Evolutionary conservation across 2,329 filamentous ascomycete genomes (phyloP), one percentile per base, ranked within the genome.

Genomic region (Ilyonectria destructans): DNA sequence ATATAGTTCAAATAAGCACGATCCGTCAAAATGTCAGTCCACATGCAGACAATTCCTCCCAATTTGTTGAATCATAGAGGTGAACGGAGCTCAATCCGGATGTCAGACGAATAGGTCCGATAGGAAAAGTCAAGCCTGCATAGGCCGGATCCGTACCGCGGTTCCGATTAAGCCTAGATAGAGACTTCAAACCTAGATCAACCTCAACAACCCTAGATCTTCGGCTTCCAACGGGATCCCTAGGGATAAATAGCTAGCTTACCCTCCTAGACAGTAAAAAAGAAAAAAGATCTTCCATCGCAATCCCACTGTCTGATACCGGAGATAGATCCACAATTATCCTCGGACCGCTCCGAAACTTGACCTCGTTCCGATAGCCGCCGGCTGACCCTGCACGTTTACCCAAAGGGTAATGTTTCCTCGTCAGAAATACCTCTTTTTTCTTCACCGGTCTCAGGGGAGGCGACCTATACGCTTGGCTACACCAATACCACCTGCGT

Each of bases 241-340:
- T 23, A 23, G 2, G 23, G 23, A 23, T 23, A 23, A 23, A 23
- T 4, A 23, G 3, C 23, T 23, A 4, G 23, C 23, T 23, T 23
- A 3, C 23, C 23, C 23, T 23, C 23, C 23, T 23, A 23, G 23
- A 2, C 23, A 23, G 4, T 4, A 23, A 4, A 23, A 23, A 23
- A 23, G 23, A 23, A 23, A 23, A 4, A 23, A 23, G 4, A 23
- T 4, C 3, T 23, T 23, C 23, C 23, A 23, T 23, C 23, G 3
- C 23, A 23, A 23, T 23, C 23, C 23, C 23, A 4, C 23, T 23
- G 23, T 4, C 23, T 23, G 23, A 23, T 23, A 23, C 23, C 23
- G 23, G 23, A 23, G 23, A 12, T n/a, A 3, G 56, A 19, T 52
- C 54, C 58, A 62, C 54, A 55, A 62, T 62, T 58, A 10, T 40